Conservation (phyloP, 106 monocot species). For the Dioscorea alata region DNA sequence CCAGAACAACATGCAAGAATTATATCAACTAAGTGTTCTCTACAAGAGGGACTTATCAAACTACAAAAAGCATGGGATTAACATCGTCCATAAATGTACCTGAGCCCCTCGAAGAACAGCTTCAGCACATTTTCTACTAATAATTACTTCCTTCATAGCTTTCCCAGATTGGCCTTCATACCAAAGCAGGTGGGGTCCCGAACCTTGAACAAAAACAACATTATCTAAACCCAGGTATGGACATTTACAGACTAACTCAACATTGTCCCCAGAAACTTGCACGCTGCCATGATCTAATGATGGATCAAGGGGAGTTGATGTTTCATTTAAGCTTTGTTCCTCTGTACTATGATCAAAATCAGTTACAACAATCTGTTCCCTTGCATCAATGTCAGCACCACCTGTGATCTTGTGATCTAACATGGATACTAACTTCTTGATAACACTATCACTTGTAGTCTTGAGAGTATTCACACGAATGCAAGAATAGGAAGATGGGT, state of each 20-base stretch:
- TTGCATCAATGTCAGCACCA: constrained; percentile 8
- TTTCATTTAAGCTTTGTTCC: constrained; percentile 1
- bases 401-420: constrained; percentile 20
- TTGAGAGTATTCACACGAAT: constrained; percentile 82
- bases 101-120: constrained; percentile 98
- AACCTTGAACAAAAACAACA: constrained; percentile 79
- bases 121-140: constrained; percentile 98
- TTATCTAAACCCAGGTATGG: constrained; percentile 57
- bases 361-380: neutral
- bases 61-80: too few relatives aligned
- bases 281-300: too few relatives aligned
- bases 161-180: constrained; percentile 26
- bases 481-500: constrained; percentile 83
- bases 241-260: constrained; percentile 36
- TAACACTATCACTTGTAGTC: constrained; percentile 47
- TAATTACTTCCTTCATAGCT: constrained; percentile 79
- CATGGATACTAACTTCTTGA: constrained; percentile 37
- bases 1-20: too few relatives aligned
- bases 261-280: constrained; percentile 9
- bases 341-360: constrained; percentile 10
- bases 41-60: too few relatives aligned
- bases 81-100: constrained; percentile 25
- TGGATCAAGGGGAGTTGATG: neutral
- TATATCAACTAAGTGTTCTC: too few relatives aligned
- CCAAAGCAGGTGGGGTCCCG: constrained; percentile 62